Evolutionary conservation across 345 rosid genomes (phyloP).

Genomic region (Brassica incana): DNA sequence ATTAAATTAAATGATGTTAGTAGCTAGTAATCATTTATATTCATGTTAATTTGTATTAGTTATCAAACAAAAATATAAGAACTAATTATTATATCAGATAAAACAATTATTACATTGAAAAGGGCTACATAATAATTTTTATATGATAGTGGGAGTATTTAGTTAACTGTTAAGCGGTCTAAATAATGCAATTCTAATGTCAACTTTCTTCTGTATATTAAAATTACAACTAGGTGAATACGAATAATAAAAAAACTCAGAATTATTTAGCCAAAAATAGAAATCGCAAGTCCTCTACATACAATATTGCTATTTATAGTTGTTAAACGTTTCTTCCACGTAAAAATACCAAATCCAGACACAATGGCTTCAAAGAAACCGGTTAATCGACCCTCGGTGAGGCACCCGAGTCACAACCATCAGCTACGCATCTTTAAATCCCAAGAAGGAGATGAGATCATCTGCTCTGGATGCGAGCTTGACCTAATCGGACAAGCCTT

Average conservation of each 20-base stretch:
- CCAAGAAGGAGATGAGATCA: background rate
- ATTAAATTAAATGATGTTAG: background rate
- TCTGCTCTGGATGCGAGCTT: slow-evolving; percentile 31
- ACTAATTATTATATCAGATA: background rate
- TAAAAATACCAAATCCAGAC: background rate
- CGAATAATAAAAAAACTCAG: background rate
- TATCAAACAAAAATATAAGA: background rate
- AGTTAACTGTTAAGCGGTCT: background rate
- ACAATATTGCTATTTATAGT: slow-evolving; percentile 6
- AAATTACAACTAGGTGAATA: slow-evolving; percentile 5
- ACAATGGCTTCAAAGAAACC: slow-evolving; percentile 25
- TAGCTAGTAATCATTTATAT: background rate
- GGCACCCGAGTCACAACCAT: slow-evolving; percentile 32
- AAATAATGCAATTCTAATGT: background rate
- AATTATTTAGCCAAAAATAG: background rate
- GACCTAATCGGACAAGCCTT: slow-evolving; percentile 29
- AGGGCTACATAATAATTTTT: background rate
- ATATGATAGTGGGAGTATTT: slow-evolving; percentile 1
- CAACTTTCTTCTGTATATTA: slow-evolving; percentile 1
- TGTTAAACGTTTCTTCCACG: background rate
- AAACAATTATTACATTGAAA: background rate
- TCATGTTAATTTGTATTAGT: background rate
- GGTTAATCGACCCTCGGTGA: slow-evolving; percentile 21
- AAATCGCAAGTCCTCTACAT: slow-evolving; percentile 10
- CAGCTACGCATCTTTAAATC: slow-evolving; percentile 16